Evolutionary conservation across 176 grass and related monocot species (phyloP), one percentile per base, ranked within the genome.

Genomic region (Oryza nivara): DNA sequence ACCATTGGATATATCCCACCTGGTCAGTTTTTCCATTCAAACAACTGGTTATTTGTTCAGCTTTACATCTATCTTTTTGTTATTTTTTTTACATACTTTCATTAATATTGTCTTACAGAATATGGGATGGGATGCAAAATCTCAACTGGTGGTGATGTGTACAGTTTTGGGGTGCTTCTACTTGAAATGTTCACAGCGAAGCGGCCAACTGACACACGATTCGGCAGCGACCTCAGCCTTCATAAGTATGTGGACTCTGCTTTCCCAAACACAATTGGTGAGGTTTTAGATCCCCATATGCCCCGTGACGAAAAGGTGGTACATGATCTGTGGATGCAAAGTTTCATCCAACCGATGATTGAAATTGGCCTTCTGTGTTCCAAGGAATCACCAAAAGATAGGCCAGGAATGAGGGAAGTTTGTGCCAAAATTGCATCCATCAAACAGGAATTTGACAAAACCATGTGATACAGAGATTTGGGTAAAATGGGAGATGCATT

Each of bases 1-100:
- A 87, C 85, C 4, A 82, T 87, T 22, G 85, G 85, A 76, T 87
- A 87, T 11, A 82, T 87, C 0, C 63, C 85, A 38, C 85, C 85
- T 70, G 85, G 85, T 87, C 6, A 82, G 72, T 82, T 19, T 43
- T 71, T 82, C 1, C 51, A 30, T 45, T 82, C 1, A 15, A 58
- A 60, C 0, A 14, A 6, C 19, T 56, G 52, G 5, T 63, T 36
- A 36, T 0, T 67, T 1, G 70, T 69, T 22, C 0, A 35, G 16
- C 0, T 25, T 11, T 12, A 8, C 1, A 19, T 65, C 11, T 26
- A 14, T 34, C 3, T 12, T 43, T 41, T 22, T 2, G 17, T 58
- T 12, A 3, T 28, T 28, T 75, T 25, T 60, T 75, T 25, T 60
- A 61, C 0, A 64, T 36, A 46, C 3, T 11, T 36, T 0, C 3